Evolutionary conservation across 2,329 filamentous ascomycete species (phyloP).

Genomic region (Monosporascus sp.): DNA sequence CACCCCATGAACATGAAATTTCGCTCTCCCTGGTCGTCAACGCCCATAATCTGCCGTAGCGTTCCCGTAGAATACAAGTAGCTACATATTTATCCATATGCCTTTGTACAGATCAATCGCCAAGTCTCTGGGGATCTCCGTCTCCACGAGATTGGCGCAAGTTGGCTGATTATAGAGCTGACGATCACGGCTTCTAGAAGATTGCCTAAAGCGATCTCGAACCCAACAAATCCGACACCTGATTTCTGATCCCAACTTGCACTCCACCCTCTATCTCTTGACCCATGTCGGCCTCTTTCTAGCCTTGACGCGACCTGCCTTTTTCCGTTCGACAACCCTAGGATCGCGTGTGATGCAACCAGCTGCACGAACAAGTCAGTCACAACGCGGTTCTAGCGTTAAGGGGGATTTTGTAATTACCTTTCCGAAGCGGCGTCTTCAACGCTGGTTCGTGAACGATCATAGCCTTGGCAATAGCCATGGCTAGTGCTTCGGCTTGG

Average conservation of each 20-base stretch:
- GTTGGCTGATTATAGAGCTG: not conserved
- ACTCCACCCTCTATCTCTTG: conserved; percentile 55
- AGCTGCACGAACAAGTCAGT: conserved; percentile 50
- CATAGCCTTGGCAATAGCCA: conserved; percentile 84
- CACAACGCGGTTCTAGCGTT: conserved; percentile 35
- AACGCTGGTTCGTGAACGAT: conserved; percentile 87
- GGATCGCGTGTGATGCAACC: conserved; percentile 88
- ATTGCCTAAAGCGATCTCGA: conserved; percentile 1
- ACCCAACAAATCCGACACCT: conserved; percentile 1
- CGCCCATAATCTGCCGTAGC: not conserved
- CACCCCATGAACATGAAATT: too few relatives aligned
- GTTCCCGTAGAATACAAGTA: not conserved
- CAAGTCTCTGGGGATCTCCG: not conserved
- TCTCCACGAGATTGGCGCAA: too few relatives aligned
- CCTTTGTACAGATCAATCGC: not conserved
- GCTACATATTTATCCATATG: not conserved
- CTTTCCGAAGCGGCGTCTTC: conserved; percentile 81
- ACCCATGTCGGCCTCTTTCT: conserved; percentile 98
- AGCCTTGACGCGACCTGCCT: conserved; percentile 91
- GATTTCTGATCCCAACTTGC: not conserved
- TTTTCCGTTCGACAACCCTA: conserved; percentile 95
- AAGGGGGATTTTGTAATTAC: conserved; percentile 43
- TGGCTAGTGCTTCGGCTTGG: conserved; percentile 88
- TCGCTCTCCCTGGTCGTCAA: not conserved
- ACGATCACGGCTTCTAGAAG: conserved; percentile 1